Conservation (phyloP, 2,329 filamentous ascomycete species). For the Ophiostoma angusticollis region DNA sequence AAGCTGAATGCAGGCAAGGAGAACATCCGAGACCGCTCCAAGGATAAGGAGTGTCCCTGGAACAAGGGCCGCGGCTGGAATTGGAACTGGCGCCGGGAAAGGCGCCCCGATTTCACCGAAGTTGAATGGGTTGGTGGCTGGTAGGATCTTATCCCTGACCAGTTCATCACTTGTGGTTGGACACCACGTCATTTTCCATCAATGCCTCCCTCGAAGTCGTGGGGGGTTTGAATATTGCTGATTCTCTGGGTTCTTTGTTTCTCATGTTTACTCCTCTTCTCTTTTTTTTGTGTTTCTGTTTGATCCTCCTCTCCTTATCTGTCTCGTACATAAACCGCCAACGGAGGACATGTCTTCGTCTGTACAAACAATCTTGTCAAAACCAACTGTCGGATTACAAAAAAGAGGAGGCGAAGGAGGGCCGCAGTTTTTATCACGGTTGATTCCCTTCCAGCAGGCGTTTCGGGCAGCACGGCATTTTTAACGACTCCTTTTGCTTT, state of each 20-base stretch:
- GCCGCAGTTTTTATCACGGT: no score
- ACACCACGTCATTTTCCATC: slow-evolving; percentile 20
- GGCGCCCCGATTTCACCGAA: slow-evolving; percentile 57
- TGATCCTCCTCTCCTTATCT: background rate
- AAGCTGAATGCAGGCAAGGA: slow-evolving; percentile 29
- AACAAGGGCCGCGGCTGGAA: slow-evolving; percentile 47
- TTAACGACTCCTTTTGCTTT: background rate
- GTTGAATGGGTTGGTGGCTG: slow-evolving; percentile 94
- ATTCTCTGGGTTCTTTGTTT: slow-evolving; percentile 13
- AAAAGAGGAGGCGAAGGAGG: slow-evolving; percentile 15
- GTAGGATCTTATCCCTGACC: slow-evolving; percentile 39
- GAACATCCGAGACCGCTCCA: slow-evolving; percentile 20
- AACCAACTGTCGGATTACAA: slow-evolving; percentile 15
- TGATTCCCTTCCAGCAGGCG: slow-evolving; percentile 18
- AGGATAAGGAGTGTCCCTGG: slow-evolving; percentile 40
- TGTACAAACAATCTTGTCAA: slow-evolving; percentile 12
- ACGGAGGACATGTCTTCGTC: background rate
- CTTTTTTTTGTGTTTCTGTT: slow-evolving; percentile 4
- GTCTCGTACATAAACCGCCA: background rate
- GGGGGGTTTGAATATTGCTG: slow-evolving; percentile 12
- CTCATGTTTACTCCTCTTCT: slow-evolving; percentile 13
- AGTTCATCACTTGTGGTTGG: slow-evolving; percentile 48
- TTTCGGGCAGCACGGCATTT: slow-evolving; percentile 6
- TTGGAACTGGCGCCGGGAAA: slow-evolving; percentile 49
- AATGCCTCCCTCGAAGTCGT: slow-evolving; percentile 3